Percentiles rank a stretch among this genome's conserved stretches.
phyloP scores from a whole-genome alignment of 306 rosid species.

The Gleditsia sinensis region DNA sequence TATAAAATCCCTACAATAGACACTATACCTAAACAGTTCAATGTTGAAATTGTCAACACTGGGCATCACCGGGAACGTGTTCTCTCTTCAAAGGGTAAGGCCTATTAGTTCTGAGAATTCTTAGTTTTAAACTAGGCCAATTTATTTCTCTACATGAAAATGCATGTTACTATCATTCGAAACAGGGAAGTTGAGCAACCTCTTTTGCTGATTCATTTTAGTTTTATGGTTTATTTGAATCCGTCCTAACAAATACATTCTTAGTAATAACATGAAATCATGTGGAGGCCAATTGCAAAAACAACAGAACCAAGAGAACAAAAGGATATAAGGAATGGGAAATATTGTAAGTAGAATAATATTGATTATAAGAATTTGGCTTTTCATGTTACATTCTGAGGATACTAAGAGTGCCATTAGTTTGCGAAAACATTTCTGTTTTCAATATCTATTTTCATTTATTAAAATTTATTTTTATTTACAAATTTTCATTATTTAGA shows the following conservation, averaged over 20 bases:
- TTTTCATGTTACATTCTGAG: too few species aligned
- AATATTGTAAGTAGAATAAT: too few species aligned
- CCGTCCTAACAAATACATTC: background rate
- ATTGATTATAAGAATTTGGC: too few species aligned
- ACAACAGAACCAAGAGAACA: background rate
- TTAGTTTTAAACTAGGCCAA: background rate
- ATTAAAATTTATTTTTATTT: too few species aligned
- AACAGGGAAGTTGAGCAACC: background rate
- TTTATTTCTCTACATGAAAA: background rate
- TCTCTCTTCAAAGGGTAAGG: slow-evolving; percentile 90
- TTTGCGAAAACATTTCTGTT: too few species aligned
- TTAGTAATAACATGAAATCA: background rate
- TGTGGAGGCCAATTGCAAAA: background rate
- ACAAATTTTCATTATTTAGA: too few species aligned
- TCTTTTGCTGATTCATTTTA: background rate
- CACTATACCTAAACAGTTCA: slow-evolving; percentile 79
- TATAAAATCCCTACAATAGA: slow-evolving; percentile 87
- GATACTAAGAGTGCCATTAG: too few species aligned
- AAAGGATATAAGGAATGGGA: too few species aligned
- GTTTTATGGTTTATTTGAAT: background rate
- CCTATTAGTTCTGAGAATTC: background rate
- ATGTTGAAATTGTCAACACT: slow-evolving; percentile 71
- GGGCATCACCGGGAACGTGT: slow-evolving; percentile 73
- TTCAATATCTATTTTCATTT: too few species aligned
- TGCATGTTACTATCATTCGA: background rate